Evolutionary conservation across 805 yeast genomes (phyloP).

Genomic region (Saccharomycopsis oosterbeekiorum): DNA sequence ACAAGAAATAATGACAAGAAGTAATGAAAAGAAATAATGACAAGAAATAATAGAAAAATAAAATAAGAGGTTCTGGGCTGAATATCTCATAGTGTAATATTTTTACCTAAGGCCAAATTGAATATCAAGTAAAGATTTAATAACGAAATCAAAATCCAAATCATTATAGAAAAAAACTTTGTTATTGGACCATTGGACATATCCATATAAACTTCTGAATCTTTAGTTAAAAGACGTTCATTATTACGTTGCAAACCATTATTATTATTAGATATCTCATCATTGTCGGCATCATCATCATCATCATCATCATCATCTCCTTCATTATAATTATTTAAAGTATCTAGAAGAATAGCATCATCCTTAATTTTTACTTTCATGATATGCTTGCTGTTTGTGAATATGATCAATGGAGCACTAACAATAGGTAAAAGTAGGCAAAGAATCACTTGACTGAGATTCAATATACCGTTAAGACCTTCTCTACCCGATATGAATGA

Average conservation of each 20-base stretch:
- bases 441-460: conserved; percentile 74
- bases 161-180: conserved; percentile 39
- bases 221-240: conserved; percentile 4
- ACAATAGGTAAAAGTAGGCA: conserved; percentile 77
- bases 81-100: conserved; percentile 3
- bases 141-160: conserved; percentile 62
- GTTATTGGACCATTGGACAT: conserved; percentile 38
- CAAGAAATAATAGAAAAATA: not conserved
- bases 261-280: not conserved
- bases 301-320: not conserved
- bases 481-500: conserved; percentile 67
- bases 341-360: conserved; percentile 3
- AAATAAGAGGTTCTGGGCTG: not conserved
- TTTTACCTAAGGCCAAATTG: conserved; percentile 35
- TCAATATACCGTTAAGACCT: conserved; percentile 67
- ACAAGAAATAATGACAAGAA: not conserved
- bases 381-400: conserved; percentile 58
- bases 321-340: not conserved
- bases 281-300: not conserved
- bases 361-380: conserved; percentile 40
- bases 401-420: conserved; percentile 77
- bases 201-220: conserved; percentile 25
- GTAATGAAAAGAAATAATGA: not conserved
- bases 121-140: conserved; percentile 57
- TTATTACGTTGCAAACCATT: not conserved